These are phyloP conservation scores for Colletotrichum agaves DNA, from an alignment of 2,329 filamentous ascomycete species.

Conservation along the genomic window DNA sequence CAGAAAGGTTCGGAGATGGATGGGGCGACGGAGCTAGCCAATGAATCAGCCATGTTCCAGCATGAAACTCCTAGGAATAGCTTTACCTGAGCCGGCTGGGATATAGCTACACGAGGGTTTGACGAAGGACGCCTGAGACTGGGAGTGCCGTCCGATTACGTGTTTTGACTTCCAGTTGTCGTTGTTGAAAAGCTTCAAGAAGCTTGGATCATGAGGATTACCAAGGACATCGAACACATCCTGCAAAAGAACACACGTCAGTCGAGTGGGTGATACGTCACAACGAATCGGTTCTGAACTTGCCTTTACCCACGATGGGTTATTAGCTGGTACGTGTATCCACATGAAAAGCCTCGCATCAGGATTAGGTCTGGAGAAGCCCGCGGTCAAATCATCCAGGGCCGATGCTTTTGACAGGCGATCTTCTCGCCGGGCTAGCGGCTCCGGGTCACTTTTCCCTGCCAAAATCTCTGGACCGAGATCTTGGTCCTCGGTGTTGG, in stretches of 20 bases:
- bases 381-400: constrained; percentile 48
- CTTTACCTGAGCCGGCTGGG: constrained; percentile 41
- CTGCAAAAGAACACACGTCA: background rate
- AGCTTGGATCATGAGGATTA: constrained; percentile 33
- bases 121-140: constrained; percentile 61
- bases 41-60: rapidly evolving
- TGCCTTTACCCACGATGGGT: constrained; percentile 68
- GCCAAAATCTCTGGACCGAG: background rate
- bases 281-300: background rate
- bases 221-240: constrained; percentile 16
- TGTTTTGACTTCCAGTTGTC: constrained; percentile 62
- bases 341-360: constrained; percentile 62
- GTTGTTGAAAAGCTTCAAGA: constrained; percentile 53
- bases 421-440: constrained; percentile 13
- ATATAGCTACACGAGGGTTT: constrained; percentile 61
- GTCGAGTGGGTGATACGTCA: background rate
- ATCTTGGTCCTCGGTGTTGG: constrained; percentile 23
- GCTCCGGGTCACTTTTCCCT: constrained; percentile 14
- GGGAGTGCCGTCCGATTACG: constrained; percentile 59
- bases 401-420: constrained; percentile 23
- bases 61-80: rapidly evolving
- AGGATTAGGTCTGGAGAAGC: constrained; percentile 53
- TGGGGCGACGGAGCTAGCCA: constrained; percentile 51
- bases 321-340: constrained; percentile 68
- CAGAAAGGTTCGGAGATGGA: constrained; percentile 39